These are phyloP conservation scores for Xylaria sp. DNA, from an alignment of 2,329 filamentous ascomycete genomes.

Conservation along the genomic window DNA sequence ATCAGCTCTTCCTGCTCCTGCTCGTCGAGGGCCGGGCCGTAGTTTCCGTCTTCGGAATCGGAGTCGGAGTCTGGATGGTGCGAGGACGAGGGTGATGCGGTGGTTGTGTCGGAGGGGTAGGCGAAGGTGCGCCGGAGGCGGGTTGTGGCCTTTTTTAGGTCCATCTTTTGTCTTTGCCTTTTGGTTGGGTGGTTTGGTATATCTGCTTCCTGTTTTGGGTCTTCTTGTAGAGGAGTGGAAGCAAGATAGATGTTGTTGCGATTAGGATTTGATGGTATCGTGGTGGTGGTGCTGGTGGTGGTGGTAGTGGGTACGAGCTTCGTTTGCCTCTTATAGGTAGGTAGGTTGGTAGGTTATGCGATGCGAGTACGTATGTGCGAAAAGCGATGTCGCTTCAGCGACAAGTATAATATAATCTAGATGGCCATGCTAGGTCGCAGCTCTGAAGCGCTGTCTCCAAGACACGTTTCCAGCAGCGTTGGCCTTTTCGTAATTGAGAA, in stretches of 20 bases:
- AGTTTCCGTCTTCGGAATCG: constrained; percentile 53
- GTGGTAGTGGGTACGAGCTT: not conserved
- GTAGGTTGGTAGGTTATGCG: not conserved
- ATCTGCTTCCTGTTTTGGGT: too few species aligned
- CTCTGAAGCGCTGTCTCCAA: not conserved
- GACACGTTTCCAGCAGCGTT: not conserved
- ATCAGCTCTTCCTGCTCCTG: constrained; percentile 72
- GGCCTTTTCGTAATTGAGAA: not conserved
- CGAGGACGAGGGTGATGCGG: constrained; percentile 48
- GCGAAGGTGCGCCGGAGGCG: constrained; percentile 78
- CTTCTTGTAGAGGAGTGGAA: not conserved
- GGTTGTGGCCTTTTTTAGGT: constrained; percentile 48
- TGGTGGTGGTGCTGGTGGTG: not conserved
- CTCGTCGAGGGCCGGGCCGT: constrained; percentile 44
- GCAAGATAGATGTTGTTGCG: not conserved
- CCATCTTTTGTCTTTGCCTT: constrained; percentile 22
- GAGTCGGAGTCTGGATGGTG: constrained; percentile 47
- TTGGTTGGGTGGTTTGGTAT: not conserved
- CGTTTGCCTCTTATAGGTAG: too few species aligned
- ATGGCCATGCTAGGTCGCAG: not conserved
- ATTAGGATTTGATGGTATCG: not conserved
- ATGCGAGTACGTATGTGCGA: not conserved
- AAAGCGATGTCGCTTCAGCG: not conserved
- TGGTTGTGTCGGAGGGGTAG: constrained; percentile 64
- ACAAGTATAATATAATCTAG: not conserved